Conservation (phyloP, 2,329 filamentous ascomycete species). For the Clarireedia hainanense region DNA sequence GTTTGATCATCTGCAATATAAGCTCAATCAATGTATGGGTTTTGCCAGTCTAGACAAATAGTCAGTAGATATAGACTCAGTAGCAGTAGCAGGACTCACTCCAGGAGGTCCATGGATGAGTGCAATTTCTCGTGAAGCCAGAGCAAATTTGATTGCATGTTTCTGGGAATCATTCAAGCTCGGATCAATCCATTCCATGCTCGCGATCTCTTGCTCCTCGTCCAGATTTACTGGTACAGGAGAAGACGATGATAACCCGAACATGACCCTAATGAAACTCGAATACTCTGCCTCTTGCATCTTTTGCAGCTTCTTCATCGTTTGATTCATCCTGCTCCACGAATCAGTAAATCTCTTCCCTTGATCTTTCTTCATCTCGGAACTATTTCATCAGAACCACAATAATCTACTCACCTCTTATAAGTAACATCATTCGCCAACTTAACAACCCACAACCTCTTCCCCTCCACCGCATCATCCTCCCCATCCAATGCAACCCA, state of each 20-base stretch:
- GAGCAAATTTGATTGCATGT: conserved; percentile 69
- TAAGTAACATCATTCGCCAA: conserved; percentile 62
- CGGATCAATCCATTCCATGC: conserved; percentile 53
- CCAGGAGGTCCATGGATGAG: conserved; percentile 93
- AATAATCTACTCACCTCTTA: conserved; percentile 28
- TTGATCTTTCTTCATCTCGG: neutral
- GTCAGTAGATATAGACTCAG: neutral
- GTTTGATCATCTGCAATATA: conserved; percentile 79
- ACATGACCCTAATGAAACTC: conserved; percentile 52
- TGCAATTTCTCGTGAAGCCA: conserved; percentile 73
- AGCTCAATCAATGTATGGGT: conserved; percentile 94
- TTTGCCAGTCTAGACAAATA: conserved; percentile 64
- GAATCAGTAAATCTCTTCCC: conserved; percentile 3
- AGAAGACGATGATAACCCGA: conserved; percentile 48
- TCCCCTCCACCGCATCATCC: conserved; percentile 30
- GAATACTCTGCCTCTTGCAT: conserved; percentile 53
- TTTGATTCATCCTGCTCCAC: conserved; percentile 51
- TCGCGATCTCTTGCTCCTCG: conserved; percentile 35
- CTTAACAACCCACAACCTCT: conserved; percentile 55
- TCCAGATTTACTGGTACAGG: conserved; percentile 37
- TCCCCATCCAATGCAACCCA: conserved; percentile 61
- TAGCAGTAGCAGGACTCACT: conserved; percentile 33
- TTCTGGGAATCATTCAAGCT: conserved; percentile 60
- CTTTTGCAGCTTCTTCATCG: conserved; percentile 51
- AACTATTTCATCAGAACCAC: neutral